phyloP scores from a whole-genome alignment of 331 rosid genomes.

The Acacia concinna region DNA sequence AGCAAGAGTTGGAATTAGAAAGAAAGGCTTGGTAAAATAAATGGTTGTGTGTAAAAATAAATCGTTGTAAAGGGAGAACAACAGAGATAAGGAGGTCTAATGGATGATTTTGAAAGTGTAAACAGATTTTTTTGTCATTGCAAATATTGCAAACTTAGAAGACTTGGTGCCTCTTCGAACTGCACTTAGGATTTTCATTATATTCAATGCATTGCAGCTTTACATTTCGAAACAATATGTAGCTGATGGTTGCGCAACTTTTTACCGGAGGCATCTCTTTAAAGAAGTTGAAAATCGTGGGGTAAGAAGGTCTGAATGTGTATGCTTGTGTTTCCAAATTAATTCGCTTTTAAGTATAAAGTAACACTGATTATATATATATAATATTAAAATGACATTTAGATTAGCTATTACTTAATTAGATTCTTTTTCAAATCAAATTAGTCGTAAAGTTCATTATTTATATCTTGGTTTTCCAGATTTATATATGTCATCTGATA shows the following conservation, averaged over 20 bases:
- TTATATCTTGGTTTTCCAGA: too few relatives aligned
- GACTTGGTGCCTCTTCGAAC: not conserved
- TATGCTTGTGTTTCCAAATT: too few relatives aligned
- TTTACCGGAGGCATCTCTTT: slow-evolving; percentile 31
- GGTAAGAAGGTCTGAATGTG: slow-evolving; percentile 33
- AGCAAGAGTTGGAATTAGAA: not conserved
- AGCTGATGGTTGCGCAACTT: slow-evolving; percentile 40
- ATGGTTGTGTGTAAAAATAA: not conserved
- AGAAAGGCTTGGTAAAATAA: not conserved
- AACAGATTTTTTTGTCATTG: not conserved
- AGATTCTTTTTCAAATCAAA: too few relatives aligned
- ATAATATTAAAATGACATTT: too few relatives aligned
- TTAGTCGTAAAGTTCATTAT: too few relatives aligned
- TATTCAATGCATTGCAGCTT: slow-evolving; percentile 4
- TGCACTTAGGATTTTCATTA: not conserved
- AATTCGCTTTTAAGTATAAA: too few relatives aligned
- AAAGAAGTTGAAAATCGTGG: slow-evolving; percentile 22
- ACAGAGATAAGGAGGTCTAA: not conserved
- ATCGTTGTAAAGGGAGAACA: not conserved
- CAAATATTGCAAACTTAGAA: not conserved
- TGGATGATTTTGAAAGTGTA: not conserved
- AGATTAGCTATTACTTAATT: too few relatives aligned
- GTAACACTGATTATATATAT: too few relatives aligned
- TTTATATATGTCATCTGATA: too few relatives aligned
- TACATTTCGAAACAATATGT: not conserved